A percentile compares a stretch with the other conserved stretches of the same genome.
These are phyloP conservation scores for Lepidium didymum DNA, from an alignment of 345 rosid genomes.

Conservation along the genomic window DNA sequence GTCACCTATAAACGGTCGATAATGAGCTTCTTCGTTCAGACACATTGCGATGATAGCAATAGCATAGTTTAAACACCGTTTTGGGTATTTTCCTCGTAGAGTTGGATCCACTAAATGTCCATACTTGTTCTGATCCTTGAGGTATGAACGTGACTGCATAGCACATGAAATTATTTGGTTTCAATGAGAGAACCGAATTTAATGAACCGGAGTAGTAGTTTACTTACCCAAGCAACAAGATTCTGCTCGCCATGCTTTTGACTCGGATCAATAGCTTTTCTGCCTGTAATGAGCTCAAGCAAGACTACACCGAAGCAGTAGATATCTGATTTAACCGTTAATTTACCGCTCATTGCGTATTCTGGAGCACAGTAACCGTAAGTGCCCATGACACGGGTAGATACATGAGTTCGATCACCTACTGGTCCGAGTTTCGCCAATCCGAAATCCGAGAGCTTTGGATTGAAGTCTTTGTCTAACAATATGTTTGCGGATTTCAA, in stretches of 20 bases:
- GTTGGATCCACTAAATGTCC: conserved; percentile 62
- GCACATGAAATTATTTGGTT: neutral
- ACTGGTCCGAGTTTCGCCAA: conserved; percentile 95
- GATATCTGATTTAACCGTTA: conserved; percentile 90
- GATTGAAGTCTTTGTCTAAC: conserved; percentile 64
- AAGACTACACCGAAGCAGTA: conserved; percentile 97
- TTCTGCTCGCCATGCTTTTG: conserved; percentile 71
- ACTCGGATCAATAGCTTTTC: conserved; percentile 67
- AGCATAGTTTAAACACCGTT: conserved; percentile 80
- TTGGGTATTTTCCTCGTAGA: conserved; percentile 59
- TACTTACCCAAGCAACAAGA: conserved; percentile 78
- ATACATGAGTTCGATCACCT: conserved; percentile 95
- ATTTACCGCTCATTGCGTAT: conserved; percentile 93
- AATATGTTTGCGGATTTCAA: conserved; percentile 87
- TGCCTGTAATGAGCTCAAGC: conserved; percentile 85
- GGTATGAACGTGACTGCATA: conserved; percentile 56
- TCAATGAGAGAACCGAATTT: neutral
- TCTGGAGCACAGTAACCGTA: conserved; percentile 98
- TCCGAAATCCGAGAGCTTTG: conserved; percentile 91
- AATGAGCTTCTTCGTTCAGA: conserved; percentile 83
- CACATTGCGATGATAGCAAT: conserved; percentile 89
- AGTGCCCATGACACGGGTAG: conserved; percentile 98
- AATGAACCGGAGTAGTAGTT: neutral
- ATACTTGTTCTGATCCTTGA: conserved; percentile 76
- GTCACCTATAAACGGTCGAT: conserved; percentile 77